Evolutionary conservation across 2,329 filamentous ascomycete genomes (phyloP).

Genomic region (Hymenoscyphus albidus): DNA sequence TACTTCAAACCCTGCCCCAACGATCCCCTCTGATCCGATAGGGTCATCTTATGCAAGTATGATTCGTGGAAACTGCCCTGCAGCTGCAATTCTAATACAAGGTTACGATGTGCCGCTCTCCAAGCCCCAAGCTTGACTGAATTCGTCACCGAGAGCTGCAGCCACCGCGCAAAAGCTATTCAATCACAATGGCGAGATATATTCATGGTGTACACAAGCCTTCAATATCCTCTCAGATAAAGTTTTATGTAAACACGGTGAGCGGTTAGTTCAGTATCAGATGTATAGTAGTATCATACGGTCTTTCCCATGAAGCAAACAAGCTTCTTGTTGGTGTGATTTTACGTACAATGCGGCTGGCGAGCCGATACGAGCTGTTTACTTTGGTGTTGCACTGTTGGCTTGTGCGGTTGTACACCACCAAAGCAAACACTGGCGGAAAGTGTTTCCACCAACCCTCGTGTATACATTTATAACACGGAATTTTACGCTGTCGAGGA

Average conservation of each 20-base stretch:
- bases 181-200: not conserved
- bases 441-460: too few species aligned
- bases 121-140: not conserved
- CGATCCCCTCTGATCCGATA: not conserved
- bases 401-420: conserved; percentile 1
- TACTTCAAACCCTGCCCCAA: not conserved
- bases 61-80: not conserved
- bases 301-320: not conserved
- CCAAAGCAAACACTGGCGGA: not conserved
- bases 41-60: not conserved
- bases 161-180: not conserved
- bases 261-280: not conserved
- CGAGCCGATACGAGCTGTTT: not conserved
- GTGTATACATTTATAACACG: too few species aligned
- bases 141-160: not conserved
- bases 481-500: too few species aligned
- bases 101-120: not conserved
- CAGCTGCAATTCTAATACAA: not conserved
- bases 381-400: not conserved
- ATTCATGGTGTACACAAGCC: not conserved
- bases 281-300: not conserved
- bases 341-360: not conserved
- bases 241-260: not conserved
- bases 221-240: not conserved
- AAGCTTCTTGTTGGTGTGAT: not conserved